Evolutionary conservation across 2,329 filamentous ascomycete species (phyloP).

Genomic region (Setomelanomma holmii): DNA sequence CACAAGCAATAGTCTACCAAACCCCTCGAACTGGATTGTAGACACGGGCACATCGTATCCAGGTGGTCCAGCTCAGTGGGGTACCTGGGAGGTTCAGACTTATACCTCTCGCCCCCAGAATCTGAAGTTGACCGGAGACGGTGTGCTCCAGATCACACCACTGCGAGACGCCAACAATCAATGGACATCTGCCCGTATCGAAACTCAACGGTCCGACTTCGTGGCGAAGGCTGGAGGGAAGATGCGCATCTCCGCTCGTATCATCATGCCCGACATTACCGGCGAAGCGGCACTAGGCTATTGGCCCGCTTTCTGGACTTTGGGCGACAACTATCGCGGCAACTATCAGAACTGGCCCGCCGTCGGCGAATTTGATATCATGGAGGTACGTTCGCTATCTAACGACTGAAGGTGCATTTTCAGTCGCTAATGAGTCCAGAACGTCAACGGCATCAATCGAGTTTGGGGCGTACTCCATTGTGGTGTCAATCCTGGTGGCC

Average conservation of each 20-base stretch:
- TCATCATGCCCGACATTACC: slow-evolving; percentile 13
- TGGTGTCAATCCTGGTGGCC: slow-evolving; percentile 5
- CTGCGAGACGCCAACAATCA: background rate
- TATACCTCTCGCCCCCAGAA: slow-evolving; percentile 8
- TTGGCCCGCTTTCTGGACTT: slow-evolving; percentile 15
- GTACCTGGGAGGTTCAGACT: slow-evolving; percentile 9
- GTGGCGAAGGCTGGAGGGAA: slow-evolving; percentile 4
- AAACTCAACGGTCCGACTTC: slow-evolving; percentile 12
- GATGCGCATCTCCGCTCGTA: slow-evolving; percentile 10
- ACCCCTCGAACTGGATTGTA: slow-evolving; percentile 9
- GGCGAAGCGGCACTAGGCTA: slow-evolving; percentile 5
- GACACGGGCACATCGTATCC: slow-evolving; percentile 12
- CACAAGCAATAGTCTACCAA: slow-evolving; percentile 1
- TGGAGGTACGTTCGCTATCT: background rate
- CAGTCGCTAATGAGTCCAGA: background rate
- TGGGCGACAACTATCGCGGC: slow-evolving; percentile 10
- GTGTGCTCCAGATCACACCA: slow-evolving; percentile 10
- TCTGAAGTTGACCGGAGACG: slow-evolving; percentile 7
- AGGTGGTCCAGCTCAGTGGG: slow-evolving; percentile 10
- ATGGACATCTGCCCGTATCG: slow-evolving; percentile 14
- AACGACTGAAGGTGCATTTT: too few species aligned
- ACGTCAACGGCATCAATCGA: slow-evolving; percentile 7
- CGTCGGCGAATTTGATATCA: slow-evolving; percentile 10
- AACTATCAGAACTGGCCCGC: slow-evolving; percentile 9
- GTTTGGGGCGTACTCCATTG: slow-evolving; percentile 11